These are phyloP conservation scores for Saccharum hybrid DNA, from an alignment of 202 grass and related monocot species.

Conservation along the genomic window DNA sequence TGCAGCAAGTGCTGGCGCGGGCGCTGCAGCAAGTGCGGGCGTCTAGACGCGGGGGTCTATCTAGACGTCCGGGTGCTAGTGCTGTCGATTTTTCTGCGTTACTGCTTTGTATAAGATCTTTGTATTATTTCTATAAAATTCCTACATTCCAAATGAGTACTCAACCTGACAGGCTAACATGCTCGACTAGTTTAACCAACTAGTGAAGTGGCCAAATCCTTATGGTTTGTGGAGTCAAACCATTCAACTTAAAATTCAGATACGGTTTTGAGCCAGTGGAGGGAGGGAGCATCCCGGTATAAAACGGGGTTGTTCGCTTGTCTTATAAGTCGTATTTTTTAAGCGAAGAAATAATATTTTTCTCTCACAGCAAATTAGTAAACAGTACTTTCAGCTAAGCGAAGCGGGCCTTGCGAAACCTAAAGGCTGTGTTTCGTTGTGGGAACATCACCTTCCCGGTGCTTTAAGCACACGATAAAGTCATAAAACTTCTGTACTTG, in stretches of 20 bases:
- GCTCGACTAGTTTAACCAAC: background rate
- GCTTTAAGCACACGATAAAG: constrained; percentile 34
- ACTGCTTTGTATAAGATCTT: too few species aligned
- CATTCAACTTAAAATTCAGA: background rate
- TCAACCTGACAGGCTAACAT: background rate
- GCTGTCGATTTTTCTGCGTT: too few species aligned
- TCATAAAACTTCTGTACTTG: background rate
- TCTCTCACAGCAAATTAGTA: too few species aligned
- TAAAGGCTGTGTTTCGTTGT: background rate
- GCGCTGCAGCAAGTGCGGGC: too few species aligned
- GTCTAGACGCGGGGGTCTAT: too few species aligned
- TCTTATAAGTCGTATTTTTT: too few species aligned
- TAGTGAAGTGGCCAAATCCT: background rate
- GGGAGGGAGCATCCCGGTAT: background rate
- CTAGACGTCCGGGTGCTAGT: too few species aligned
- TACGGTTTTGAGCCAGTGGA: background rate
- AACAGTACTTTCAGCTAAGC: too few species aligned
- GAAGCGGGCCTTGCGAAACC: background rate
- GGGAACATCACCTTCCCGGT: background rate
- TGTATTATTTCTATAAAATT: background rate
- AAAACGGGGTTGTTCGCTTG: background rate
- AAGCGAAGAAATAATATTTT: too few species aligned
- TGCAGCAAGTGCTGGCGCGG: too few species aligned
- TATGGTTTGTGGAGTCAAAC: background rate
- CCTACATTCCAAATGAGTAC: too few species aligned